Base-by-base conservation (phyloP, 208 protist genomes). In the Trypanosoma cruzi region DNA sequence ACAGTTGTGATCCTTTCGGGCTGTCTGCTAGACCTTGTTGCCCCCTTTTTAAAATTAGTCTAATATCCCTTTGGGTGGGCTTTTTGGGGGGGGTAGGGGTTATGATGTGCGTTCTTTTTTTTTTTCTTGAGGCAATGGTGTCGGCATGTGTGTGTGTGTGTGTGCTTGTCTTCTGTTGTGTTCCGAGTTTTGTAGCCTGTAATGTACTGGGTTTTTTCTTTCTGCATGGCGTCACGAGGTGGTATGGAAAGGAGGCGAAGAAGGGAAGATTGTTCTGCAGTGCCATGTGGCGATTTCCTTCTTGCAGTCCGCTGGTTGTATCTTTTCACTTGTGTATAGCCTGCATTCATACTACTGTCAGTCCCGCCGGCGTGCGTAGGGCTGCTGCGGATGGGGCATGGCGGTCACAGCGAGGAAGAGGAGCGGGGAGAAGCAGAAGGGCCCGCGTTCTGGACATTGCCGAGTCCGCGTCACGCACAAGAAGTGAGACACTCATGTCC, bases 71-170 rank as follows among this genome's bases (percentile, higher is more conserved):
- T n/a, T n/a, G n/a, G n/a, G n/a, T n/a, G n/a, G n/a, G n/a, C n/a
- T n/a, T 44, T 44, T 44, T 44, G 13, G 8, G 5, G 13, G 37
- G 13, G 37, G 37, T 44, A 16, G 8, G 37, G 37, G 37, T 44
- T 5, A 44, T 44, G 37, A 44, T 44, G 37, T 49, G 40, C 16
- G 34, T 64, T 20, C 4, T 67, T 54, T 44, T 67, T 74, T 16
- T 64, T 55, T 56, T n/a, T n/a, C n/a, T n/a, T n/a, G n/a, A n/a
- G n/a, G 22, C 32, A 34, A 20, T 11, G 1, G 14, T 65, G 4
- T 74, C 6, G 37, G 57, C 28, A 54, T 6, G 31, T n/a, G 60
- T 44, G 48, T 58, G 3, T 58, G 34, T 34, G 16, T 58, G 49
- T 69, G 24, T 26, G 36, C 22, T 16, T 63, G 24, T 48, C 61